These are phyloP conservation scores for Lepidium didymum DNA, from an alignment of 345 rosid genomes.

Conservation along the genomic window DNA sequence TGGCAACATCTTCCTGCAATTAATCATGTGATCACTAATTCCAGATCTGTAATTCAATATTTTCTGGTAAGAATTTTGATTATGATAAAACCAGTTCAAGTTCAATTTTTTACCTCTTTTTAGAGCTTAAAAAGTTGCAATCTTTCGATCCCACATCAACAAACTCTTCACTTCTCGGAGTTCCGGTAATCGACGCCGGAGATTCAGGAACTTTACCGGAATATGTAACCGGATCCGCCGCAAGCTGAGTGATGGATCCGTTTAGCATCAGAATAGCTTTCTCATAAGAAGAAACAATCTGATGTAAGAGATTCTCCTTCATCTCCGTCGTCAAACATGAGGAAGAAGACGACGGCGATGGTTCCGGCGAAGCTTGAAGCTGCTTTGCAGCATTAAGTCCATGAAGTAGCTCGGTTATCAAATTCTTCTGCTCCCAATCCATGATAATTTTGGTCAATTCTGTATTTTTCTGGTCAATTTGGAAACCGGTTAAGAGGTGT, in stretches of 20 bases:
- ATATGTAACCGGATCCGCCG: neutral
- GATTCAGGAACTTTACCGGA: slow-evolving; percentile 38
- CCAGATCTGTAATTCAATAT: neutral
- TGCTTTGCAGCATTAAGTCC: slow-evolving; percentile 59
- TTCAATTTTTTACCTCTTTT: slow-evolving; percentile 49
- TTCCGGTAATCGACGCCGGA: slow-evolving; percentile 47
- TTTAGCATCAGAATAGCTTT: slow-evolving; percentile 52
- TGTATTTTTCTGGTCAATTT: neutral
- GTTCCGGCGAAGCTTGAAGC: slow-evolving; percentile 29
- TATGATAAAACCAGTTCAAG: neutral
- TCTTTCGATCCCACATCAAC: slow-evolving; percentile 30
- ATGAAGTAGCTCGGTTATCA: slow-evolving; percentile 44
- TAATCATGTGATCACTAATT: neutral
- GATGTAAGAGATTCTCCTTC: slow-evolving; percentile 34
- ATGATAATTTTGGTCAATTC: neutral
- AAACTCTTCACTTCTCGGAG: slow-evolving; percentile 55
- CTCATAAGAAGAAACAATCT: slow-evolving; percentile 53
- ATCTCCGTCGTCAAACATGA: slow-evolving; percentile 12
- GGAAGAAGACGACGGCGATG: neutral
- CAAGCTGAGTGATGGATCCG: slow-evolving; percentile 6
- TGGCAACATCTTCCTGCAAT: slow-evolving; percentile 45
- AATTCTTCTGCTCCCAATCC: slow-evolving; percentile 42
- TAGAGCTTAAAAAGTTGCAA: slow-evolving; percentile 29
- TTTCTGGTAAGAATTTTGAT: neutral
- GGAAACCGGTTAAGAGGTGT: neutral